Conservation (phyloP, 306 rosid genomes). For the Nissolia schottii region DNA sequence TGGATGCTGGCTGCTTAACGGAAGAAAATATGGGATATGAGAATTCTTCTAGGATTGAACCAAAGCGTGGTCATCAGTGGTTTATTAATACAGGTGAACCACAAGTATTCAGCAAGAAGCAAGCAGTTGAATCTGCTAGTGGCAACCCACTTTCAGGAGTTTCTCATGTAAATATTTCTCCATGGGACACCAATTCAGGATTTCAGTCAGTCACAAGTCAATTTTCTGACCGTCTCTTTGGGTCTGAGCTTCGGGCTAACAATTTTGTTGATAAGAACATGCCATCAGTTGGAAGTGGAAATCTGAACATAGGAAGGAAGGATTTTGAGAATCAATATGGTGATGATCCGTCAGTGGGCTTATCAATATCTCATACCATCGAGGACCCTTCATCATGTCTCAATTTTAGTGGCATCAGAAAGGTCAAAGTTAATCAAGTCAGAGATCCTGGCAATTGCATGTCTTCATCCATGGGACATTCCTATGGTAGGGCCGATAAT, state of each 20-base stretch:
- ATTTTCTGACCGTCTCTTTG: constrained; percentile 65
- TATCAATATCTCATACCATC: constrained; percentile 62
- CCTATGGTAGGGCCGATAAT: constrained; percentile 47
- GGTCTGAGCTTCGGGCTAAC: constrained; percentile 57
- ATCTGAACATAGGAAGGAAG: constrained; percentile 55
- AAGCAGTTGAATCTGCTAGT: constrained; percentile 60
- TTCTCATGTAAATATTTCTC: constrained; percentile 52
- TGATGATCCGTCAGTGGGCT: constrained; percentile 57
- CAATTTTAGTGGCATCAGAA: constrained; percentile 76
- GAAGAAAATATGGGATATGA: constrained; percentile 82
- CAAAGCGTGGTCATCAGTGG: constrained; percentile 87
- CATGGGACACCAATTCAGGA: constrained; percentile 67
- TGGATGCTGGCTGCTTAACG: constrained; percentile 69
- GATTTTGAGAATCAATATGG: constrained; percentile 61
- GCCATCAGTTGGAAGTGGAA: constrained; percentile 54
- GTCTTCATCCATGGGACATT: constrained; percentile 53
- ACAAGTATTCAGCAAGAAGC: constrained; percentile 62
- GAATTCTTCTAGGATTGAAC: constrained; percentile 63
- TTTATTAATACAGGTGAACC: constrained; percentile 60
- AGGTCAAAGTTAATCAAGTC: constrained; percentile 95
- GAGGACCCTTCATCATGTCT: constrained; percentile 67
- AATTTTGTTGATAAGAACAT: constrained; percentile 67
- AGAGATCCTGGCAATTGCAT: constrained; percentile 65
- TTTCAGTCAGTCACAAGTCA: constrained; percentile 75
- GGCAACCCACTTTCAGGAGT: constrained; percentile 59